These are phyloP conservation scores for Aegilops sharonensis DNA, from an alignment of 176 grass and related monocot genomes.

Conservation along the genomic window DNA sequence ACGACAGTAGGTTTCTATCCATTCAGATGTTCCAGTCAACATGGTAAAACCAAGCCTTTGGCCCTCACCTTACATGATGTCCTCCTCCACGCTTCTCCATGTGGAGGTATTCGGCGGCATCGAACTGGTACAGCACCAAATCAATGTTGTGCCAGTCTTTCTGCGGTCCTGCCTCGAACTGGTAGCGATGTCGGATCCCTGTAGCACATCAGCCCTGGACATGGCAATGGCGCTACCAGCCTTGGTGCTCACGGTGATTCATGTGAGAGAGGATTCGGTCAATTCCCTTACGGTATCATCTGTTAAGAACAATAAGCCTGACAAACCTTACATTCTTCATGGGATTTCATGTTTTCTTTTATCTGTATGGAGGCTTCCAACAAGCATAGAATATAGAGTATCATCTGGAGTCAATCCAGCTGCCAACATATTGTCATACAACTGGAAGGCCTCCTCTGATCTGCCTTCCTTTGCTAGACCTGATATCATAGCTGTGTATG, in stretches of 20 bases:
- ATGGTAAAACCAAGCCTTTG: neutral
- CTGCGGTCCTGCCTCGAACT: slow-evolving; percentile 67
- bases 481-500: slow-evolving; percentile 77
- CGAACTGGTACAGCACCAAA: slow-evolving; percentile 59
- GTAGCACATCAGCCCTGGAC: slow-evolving; percentile 64
- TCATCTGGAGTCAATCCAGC: slow-evolving; percentile 72
- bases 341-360: slow-evolving; percentile 13
- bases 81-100: slow-evolving; percentile 55
- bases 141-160: slow-evolving; percentile 64
- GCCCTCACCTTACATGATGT: slow-evolving; percentile 52
- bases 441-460: slow-evolving; percentile 72
- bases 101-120: slow-evolving; percentile 65
- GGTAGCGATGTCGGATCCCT: slow-evolving; percentile 57
- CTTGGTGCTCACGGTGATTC: slow-evolving; percentile 65
- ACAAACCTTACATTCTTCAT: slow-evolving; percentile 4
- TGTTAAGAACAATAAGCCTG: slow-evolving; percentile 7
- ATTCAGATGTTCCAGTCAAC: neutral
- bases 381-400: slow-evolving; percentile 65
- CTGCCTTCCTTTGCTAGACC: slow-evolving; percentile 75
- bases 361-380: slow-evolving; percentile 64
- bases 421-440: slow-evolving; percentile 73
- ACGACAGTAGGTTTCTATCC: neutral
- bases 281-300: neutral
- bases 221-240: slow-evolving; percentile 58
- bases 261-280: slow-evolving; percentile 26